These are phyloP conservation scores for Beauveria brongniartii DNA, from an alignment of 2,329 filamentous ascomycete genomes.

Conservation along the genomic window DNA sequence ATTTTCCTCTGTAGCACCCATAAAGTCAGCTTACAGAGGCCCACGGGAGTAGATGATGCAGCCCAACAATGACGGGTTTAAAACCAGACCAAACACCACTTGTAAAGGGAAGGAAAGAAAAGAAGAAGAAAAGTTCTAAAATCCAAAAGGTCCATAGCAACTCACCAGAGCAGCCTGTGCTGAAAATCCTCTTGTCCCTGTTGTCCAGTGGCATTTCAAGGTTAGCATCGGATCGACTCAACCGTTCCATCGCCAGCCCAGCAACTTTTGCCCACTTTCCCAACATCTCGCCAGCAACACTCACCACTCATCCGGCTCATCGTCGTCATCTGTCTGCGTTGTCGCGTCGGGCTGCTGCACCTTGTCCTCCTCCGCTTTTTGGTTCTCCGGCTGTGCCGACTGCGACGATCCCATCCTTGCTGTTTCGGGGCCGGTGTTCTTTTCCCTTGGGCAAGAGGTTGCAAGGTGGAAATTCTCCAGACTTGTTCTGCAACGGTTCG, in stretches of 20 bases:
- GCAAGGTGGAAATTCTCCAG: constrained; percentile 10
- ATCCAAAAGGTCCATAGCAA: background rate
- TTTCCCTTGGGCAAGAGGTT: background rate
- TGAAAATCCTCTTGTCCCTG: constrained; percentile 97
- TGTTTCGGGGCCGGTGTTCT: background rate
- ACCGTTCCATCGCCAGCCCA: background rate
- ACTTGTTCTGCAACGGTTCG: constrained; percentile 3
- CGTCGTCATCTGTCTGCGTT: constrained; percentile 50
- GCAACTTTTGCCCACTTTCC: background rate
- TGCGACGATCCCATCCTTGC: constrained; percentile 6
- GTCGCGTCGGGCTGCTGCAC: constrained; percentile 27
- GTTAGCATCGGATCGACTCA: constrained; percentile 19
- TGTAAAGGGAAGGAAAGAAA: too few relatives aligned
- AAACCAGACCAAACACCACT: background rate
- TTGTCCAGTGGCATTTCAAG: constrained; percentile 1
- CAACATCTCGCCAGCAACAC: constrained; percentile 17
- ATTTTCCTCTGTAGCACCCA: constrained; percentile 62
- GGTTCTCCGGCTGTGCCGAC: background rate
- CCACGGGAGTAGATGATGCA: background rate
- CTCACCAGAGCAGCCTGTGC: constrained; percentile 84
- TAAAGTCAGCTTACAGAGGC: constrained; percentile 3
- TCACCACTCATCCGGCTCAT: constrained; percentile 95
- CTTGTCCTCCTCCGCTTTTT: constrained; percentile 28
- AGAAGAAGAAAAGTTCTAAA: background rate
- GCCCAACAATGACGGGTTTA: background rate